Evolutionary conservation across 1,139 yeast species (phyloP).

Genomic region (Yamadazyma diospyri): DNA sequence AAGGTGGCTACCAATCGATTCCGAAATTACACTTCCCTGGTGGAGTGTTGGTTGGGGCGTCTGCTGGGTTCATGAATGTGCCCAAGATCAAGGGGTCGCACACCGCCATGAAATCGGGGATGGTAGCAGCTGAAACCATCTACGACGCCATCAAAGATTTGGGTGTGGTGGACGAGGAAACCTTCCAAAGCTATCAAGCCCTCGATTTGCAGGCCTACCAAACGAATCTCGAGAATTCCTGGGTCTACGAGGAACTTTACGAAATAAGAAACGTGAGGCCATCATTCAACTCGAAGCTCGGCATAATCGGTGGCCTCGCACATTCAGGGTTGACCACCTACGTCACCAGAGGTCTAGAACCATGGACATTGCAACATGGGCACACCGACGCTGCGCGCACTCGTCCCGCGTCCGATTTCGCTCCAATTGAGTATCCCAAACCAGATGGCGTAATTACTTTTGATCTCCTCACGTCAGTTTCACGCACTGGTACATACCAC

Average conservation of each 20-base stretch:
- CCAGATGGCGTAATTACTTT: conserved; percentile 90
- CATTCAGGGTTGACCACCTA: conserved; percentile 86
- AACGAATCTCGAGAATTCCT: conserved; percentile 61
- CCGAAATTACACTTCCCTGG: conserved; percentile 93
- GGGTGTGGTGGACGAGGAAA: conserved; percentile 49
- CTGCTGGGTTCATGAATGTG: conserved; percentile 95
- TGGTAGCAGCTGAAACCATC: conserved; percentile 87
- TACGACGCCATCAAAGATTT: conserved; percentile 51
- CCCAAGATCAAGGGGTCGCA: conserved; percentile 98
- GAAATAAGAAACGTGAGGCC: conserved; percentile 90
- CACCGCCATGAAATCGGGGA: conserved; percentile 93
- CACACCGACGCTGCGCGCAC: conserved; percentile 73
- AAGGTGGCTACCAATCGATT: conserved; percentile 91
- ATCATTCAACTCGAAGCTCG: conserved; percentile 70
- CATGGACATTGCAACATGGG: conserved; percentile 80
- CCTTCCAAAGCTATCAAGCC: conserved; percentile 32
- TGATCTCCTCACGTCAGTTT: conserved; percentile 87
- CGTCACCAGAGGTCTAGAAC: conserved; percentile 71
- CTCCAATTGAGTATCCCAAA: conserved; percentile 83
- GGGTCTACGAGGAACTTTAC: conserved; percentile 81
- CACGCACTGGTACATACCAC: conserved; percentile 94
- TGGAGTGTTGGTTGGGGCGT: conserved; percentile 88
- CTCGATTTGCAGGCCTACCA: conserved; percentile 60
- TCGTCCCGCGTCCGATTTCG: conserved; percentile 56
- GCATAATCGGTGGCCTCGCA: conserved; percentile 73